Evolutionary conservation across 1,284 basidiomycete species (phyloP), one percentile per base, ranked within the genome.

Genomic region (Cryptococcus maquisensis): DNA sequence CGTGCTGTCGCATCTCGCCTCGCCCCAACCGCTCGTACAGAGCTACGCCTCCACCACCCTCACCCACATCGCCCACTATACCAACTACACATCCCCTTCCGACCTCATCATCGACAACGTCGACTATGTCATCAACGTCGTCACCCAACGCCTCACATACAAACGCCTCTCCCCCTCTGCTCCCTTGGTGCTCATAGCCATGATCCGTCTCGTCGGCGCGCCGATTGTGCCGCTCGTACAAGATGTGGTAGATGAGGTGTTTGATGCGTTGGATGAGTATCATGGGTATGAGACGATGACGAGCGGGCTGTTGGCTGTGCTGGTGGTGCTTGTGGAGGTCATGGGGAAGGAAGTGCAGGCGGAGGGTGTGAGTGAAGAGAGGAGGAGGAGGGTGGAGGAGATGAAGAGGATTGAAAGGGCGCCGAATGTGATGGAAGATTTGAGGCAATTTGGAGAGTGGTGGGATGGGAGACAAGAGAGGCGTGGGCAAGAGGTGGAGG

Each of bases 191-290:
- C 79, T 97, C 15, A 82, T 84, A 18, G 78, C 91, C 16, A 84
- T 95, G 68, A 83, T 96, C 55, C 84, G 86, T 12, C 80, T 96
- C 8, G 88, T 94, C 1, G 92, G 93, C 0, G 80, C 80, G 26
- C 86, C 88, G 55, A 85, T 96, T 28, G 87, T 96, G 0, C 84
- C 88, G 41, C 84, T 86, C 57, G 90, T 93, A 3, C 85, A 87
- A 20, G 93, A 94, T 71, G 84, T 96, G 3, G 89, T 96, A 4
- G 93, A 95, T 70, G 92, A 94, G 73, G 92, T 93, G 58, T 96
- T 96, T 64, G 92, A 95, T 72, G 84, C 90, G 24, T 78, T 96
- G 21, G 93, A 96, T 65, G 90, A 94, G 59, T 96, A 84, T 68
- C 92, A 96, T 71, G 92, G 91, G 10, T 95, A 96, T 73, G 82